Conservation (phyloP, 108 stramenopile species). For the Stephanodiscus triporus region DNA sequence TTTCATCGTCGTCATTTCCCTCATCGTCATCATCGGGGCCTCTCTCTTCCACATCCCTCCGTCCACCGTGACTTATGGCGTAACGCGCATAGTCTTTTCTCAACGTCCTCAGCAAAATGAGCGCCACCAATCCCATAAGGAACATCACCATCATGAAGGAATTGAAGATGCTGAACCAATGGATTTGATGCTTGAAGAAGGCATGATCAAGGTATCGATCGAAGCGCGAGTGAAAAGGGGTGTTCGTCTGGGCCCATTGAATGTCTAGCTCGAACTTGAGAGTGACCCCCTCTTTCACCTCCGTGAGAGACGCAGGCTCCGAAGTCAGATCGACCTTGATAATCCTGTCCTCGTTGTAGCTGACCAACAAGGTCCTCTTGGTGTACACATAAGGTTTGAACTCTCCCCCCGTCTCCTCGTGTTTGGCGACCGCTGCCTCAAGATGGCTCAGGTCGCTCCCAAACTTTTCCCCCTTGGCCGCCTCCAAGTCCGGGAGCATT, state of each 20-base stretch:
- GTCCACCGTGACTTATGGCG: slow-evolving; percentile 62
- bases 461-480: slow-evolving; percentile 46
- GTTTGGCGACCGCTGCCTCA: slow-evolving; percentile 65
- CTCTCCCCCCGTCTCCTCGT: slow-evolving; percentile 49
- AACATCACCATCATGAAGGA: slow-evolving; percentile 98
- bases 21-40: slow-evolving; percentile 50
- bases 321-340: slow-evolving; percentile 93
- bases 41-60: slow-evolving; percentile 71
- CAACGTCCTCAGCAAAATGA: slow-evolving; percentile 93
- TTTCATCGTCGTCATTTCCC: slow-evolving; percentile 68
- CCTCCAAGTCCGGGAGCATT: slow-evolving; percentile 65
- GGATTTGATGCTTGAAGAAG: slow-evolving; percentile 99
- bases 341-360: slow-evolving; percentile 93
- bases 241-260: slow-evolving; percentile 69
- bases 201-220: slow-evolving; percentile 93
- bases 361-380: slow-evolving; percentile 78
- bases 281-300: slow-evolving; percentile 68
- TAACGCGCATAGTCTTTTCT: slow-evolving; percentile 95
- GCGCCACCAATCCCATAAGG: slow-evolving; percentile 94
- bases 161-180: slow-evolving; percentile 99
- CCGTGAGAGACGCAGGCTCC: slow-evolving; percentile 75
- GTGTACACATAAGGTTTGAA: slow-evolving; percentile 89
- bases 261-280: slow-evolving; percentile 84
- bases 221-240: slow-evolving; percentile 90
- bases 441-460: slow-evolving; percentile 66